phyloP scores from a whole-genome alignment of 495 filamentous ascomycete genomes.

The Trichoderma orchidacearum region DNA sequence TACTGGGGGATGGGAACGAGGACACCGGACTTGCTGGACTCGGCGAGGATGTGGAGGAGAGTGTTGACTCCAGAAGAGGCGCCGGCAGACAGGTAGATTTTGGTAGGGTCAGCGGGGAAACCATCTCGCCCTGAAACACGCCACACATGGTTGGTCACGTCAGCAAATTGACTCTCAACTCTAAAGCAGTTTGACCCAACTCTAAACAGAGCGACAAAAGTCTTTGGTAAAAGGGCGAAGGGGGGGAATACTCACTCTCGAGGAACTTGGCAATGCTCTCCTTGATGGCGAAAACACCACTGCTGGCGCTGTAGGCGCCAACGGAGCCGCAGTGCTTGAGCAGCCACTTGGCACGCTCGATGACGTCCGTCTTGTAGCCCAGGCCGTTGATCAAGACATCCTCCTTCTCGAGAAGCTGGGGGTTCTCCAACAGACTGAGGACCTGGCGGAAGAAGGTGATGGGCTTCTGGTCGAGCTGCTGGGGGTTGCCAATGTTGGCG shows the following conservation, averaged over 20 bases:
- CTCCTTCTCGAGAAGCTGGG: slow-evolving; percentile 62
- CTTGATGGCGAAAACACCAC: slow-evolving; percentile 71
- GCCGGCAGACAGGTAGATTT: slow-evolving; percentile 79
- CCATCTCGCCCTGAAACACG: slow-evolving; percentile 64
- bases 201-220: too few species aligned
- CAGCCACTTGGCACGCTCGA: slow-evolving; percentile 67
- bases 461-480: slow-evolving; percentile 96
- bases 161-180: neutral
- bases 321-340: slow-evolving; percentile 77
- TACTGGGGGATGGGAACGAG: slow-evolving; percentile 96
- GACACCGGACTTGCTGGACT: slow-evolving; percentile 63
- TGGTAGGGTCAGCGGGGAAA: slow-evolving; percentile 59
- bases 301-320: slow-evolving; percentile 90
- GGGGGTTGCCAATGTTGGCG: slow-evolving; percentile 97
- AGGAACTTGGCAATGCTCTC: slow-evolving; percentile 89
- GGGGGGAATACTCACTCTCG: slow-evolving; percentile 54
- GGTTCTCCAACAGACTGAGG: slow-evolving; percentile 86
- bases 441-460: slow-evolving; percentile 99
- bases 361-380: slow-evolving; percentile 77
- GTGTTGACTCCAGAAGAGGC: slow-evolving; percentile 92
- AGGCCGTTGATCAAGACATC: slow-evolving; percentile 52
- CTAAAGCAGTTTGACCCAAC: neutral
- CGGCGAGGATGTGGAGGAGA: slow-evolving; percentile 78
- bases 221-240: too few species aligned
- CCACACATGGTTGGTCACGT: slow-evolving; percentile 4